Base-by-base conservation (phyloP, 1,284 basidiomycete species). In the Rhodotorula sp. region DNA sequence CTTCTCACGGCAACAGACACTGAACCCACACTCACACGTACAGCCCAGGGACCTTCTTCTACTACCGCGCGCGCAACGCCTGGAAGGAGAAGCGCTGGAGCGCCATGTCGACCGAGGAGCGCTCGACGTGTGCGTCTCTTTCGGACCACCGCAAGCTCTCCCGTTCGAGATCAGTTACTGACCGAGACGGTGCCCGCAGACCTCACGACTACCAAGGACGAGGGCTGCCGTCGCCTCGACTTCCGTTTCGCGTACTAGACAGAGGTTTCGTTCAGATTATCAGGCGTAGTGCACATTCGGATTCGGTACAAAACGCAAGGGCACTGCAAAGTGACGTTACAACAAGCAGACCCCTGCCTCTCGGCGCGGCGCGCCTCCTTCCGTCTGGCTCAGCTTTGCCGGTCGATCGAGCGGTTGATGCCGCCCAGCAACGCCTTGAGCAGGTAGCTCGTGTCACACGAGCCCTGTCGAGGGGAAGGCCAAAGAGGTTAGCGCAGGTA, bases 211-310 rank as follows among this genome's bases (percentile, higher is more conserved):
- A 79, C 77, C 19, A 71, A 19, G 25, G 74, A 77, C 64, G 73
- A 78, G 42, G 78, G 78, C 4, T 72, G 72, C 50, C 57, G 54
- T 27, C 68, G 77, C 3, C 74, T 79, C 10, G 78, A 78, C 61
- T 79, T 77, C 67, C 68, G 73, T 16, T 78, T 79, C 57, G 78
- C 68, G 0, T 68, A 76, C 61, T 77, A 65, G 27, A 45, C 41
- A 12, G 13, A 34, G 34, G 34, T 3, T 34, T 34, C 34, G 34
- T 5, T 5, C 2, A 34, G 34, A 34, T 5, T 5, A 34, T 5
- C 34, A 34, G 34, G 34, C 34, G 34, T 34, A 34, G 34, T 5
- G 34, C 34, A 5, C 5, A 5, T 34, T 34, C 34, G 34, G 34
- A 34, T 34, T 34, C 34, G 34, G 34, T 34, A 34, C 34, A 34